These are phyloP conservation scores for Pseudoturritis turrita DNA, from an alignment of 345 rosid genomes.

Conservation along the genomic window DNA sequence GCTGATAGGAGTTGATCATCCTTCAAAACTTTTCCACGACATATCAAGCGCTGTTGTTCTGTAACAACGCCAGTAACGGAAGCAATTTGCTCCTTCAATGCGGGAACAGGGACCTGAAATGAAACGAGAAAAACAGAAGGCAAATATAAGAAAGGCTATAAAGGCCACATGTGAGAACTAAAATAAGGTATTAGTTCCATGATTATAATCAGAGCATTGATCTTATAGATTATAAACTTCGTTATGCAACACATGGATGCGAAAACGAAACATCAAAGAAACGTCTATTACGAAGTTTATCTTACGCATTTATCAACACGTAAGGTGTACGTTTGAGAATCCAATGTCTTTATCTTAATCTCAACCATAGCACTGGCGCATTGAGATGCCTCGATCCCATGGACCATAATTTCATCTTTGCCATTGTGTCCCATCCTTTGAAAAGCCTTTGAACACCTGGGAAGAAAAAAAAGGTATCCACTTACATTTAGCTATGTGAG, in stretches of 20 bases:
- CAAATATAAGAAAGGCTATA: not conserved
- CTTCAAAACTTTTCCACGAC: slow-evolving; percentile 55
- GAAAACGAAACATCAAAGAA: not conserved
- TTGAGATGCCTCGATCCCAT: slow-evolving; percentile 24
- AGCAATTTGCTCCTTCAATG: slow-evolving; percentile 60
- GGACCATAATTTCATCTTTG: slow-evolving; percentile 30
- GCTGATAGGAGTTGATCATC: slow-evolving; percentile 64
- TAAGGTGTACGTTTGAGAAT: slow-evolving; percentile 48
- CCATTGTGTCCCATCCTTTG: slow-evolving; percentile 42
- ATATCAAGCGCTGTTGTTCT: slow-evolving; percentile 56
- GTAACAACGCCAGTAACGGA: slow-evolving; percentile 51
- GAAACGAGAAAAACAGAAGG: not conserved
- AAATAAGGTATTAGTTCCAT: not conserved
- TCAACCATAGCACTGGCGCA: slow-evolving; percentile 45
- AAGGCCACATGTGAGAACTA: not conserved
- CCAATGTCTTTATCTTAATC: slow-evolving; percentile 55
- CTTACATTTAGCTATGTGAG: not conserved
- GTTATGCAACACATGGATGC: slow-evolving; percentile 6
- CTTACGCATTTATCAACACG: slow-evolving; percentile 56
- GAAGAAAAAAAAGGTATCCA: not conserved
- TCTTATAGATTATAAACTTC: not conserved
- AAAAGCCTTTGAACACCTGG: not conserved
- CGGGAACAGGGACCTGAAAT: slow-evolving; percentile 57
- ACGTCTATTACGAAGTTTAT: not conserved
- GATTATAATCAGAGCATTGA: not conserved